Base-by-base conservation (phyloP, 192 early-diverging fungal genomes). In the Physocladia obscura region DNA sequence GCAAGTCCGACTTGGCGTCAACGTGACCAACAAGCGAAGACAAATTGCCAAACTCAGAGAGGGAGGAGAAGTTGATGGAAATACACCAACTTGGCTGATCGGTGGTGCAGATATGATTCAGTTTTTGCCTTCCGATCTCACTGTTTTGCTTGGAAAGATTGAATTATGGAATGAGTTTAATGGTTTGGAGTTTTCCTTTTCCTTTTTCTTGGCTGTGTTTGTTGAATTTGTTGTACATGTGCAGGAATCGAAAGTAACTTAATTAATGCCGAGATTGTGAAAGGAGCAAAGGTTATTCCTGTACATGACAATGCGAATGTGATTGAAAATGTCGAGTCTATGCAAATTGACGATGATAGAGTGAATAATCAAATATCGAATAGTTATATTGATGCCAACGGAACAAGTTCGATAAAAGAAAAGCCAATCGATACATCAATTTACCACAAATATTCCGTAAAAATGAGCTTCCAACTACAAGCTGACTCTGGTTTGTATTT, bases 101-200 rank as follows among this genome's bases (percentile, higher is more conserved):
- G n/a, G n/a, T n/a, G n/a, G n/a, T 19, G 55, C 50, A 15, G 39
- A 52, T 21, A 61, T 73, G 13, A 8, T 8, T 44, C 37, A 54
- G 27, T 19, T 72, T 21, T 59, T 79, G 8, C 62, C 77, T 27
- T 48, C 32, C 27, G 69, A 73, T 4, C 58, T 79, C 6, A 75
- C 68, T 63, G 61, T 67, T 24, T 32, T 79, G 32, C 75, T 71
- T 60, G 63, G 75, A 48, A 31, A 65, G 29, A 37, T 71, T 11
- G 3, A 62, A 34, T 26, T 19, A 32, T 65, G 37, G 26, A 65
- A 65, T 52, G 29, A 31, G 13, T 52, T 65, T n/a, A 21, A 52
- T 19, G 30, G 24, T 17, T 44, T 44, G 39, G n/a, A 27, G 31
- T 58, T 58, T 27, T 35, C 6, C n/a, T n/a, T n/a, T n/a, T n/a